Evolutionary conservation across 164 flowering plant species (phyloP).

Genomic region (Euptelea pleiosperma): DNA sequence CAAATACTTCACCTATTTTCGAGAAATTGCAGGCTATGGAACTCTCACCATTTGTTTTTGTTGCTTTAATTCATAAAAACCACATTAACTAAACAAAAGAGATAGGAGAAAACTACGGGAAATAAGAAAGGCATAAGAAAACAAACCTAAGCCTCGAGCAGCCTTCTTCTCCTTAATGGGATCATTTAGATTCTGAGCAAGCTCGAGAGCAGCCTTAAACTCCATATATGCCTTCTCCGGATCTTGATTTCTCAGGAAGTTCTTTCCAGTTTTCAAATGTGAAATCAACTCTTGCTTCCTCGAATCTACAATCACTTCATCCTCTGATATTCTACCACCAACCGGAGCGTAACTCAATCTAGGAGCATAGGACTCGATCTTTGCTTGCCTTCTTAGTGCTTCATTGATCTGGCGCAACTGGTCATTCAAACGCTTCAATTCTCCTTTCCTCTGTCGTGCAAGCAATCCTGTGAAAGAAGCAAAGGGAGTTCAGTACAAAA

Average conservation of each 20-base stretch:
- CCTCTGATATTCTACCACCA: conserved; percentile 56
- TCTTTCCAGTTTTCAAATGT: conserved; percentile 71
- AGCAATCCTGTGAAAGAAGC: conserved; percentile 55
- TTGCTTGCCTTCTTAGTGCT: conserved; percentile 93
- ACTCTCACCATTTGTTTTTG: no score
- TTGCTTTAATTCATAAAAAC: no score
- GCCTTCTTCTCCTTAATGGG: conserved; percentile 91
- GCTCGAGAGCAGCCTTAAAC: conserved; percentile 78
- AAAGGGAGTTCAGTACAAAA: background rate
- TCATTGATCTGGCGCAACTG: conserved; percentile 94
- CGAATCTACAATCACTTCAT: conserved; percentile 75
- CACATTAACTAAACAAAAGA: background rate
- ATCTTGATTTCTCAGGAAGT: conserved; percentile 71
- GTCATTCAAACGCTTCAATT: conserved; percentile 67
- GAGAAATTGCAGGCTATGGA: no score
- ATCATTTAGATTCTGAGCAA: conserved; percentile 72
- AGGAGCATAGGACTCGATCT: conserved; percentile 96
- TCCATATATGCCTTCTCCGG: conserved; percentile 69
- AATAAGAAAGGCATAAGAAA: no score
- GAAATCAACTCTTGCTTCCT: conserved; percentile 69
- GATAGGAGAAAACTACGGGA: background rate
- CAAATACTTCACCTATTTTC: no score
- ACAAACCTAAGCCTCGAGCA: conserved; percentile 89
- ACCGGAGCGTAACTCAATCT: conserved; percentile 88
- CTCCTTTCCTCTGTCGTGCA: conserved; percentile 88